These are phyloP conservation scores for Aphelidium insulamus DNA, from an alignment of 371 early-diverging fungal species.

Conservation along the genomic window DNA sequence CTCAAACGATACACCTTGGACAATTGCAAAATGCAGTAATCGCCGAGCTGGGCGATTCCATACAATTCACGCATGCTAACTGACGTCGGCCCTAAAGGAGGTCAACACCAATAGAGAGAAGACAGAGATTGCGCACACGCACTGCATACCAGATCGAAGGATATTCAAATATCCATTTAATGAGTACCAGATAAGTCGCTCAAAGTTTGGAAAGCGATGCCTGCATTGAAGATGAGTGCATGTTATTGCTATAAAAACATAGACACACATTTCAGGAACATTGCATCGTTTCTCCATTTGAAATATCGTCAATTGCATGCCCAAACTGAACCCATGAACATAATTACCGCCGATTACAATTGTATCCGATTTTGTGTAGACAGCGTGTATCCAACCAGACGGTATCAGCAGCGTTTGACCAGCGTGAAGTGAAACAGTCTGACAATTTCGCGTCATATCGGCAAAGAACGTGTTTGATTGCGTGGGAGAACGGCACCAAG, in stretches of 20 bases:
- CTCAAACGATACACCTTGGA: no score
- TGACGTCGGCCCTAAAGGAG: no score
- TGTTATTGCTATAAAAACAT: no score
- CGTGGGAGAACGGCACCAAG: conserved; percentile 63
- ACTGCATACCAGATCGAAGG: no score
- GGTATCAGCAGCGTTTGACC: conserved; percentile 60
- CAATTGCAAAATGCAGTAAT: no score
- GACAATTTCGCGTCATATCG: conserved; percentile 30
- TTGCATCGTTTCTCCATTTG: conserved; percentile 51
- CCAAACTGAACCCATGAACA: conserved; percentile 46
- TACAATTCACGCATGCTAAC: no score
- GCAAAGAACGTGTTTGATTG: conserved; percentile 52
- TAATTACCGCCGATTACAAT: conserved; percentile 86
- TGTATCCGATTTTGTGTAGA: conserved; percentile 60
- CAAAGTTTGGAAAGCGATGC: conserved; percentile 66
- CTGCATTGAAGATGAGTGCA: no score
- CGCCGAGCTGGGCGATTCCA: no score
- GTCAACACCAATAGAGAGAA: no score
- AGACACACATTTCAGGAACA: no score
- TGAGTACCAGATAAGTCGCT: conserved; percentile 63
- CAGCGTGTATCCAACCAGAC: conserved; percentile 87
- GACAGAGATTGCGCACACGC: no score
- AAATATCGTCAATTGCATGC: conserved; percentile 34
- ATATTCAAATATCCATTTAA: no score
- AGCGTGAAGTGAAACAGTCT: background rate